These are phyloP conservation scores for Volvox carteri DNA, from an alignment of 163 green algal species.

Conservation along the genomic window DNA sequence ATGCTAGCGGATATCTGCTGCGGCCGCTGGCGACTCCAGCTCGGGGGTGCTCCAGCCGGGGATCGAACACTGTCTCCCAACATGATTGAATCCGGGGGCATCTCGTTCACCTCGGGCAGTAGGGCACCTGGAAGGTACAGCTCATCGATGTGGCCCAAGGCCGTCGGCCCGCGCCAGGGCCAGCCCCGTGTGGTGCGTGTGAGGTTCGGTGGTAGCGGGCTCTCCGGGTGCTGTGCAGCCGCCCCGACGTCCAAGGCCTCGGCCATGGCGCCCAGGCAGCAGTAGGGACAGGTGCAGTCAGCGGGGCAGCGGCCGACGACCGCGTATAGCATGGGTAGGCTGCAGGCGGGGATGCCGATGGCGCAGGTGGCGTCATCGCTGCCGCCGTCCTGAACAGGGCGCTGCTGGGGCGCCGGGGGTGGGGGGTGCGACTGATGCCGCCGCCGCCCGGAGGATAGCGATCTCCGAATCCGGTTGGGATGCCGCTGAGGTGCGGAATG, in stretches of 20 bases:
- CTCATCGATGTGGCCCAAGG: background rate
- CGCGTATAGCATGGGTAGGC: slow-evolving; percentile 1
- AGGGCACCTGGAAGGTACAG: slow-evolving; percentile 11
- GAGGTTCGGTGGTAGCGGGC: background rate
- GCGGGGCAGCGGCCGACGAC: slow-evolving; percentile 1
- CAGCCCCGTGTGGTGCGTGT: background rate
- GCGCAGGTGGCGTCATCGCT: background rate
- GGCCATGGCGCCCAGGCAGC: background rate
- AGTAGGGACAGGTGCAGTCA: slow-evolving; percentile 19
- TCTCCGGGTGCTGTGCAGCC: background rate
- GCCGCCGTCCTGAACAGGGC: too few relatives aligned
- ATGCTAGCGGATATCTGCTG: too few relatives aligned
- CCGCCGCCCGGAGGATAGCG: too few relatives aligned
- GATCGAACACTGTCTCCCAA: too few relatives aligned
- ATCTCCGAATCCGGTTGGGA: too few relatives aligned
- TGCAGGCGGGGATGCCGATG: background rate
- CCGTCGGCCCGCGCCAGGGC: background rate
- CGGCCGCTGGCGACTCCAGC: too few relatives aligned
- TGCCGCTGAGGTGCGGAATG: too few relatives aligned
- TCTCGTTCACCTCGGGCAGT: too few relatives aligned
- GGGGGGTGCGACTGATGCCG: too few relatives aligned
- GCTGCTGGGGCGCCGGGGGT: too few relatives aligned
- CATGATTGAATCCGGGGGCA: too few relatives aligned
- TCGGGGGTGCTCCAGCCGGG: too few relatives aligned
- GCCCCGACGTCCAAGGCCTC: background rate